Evolutionary conservation across 805 yeast genomes (phyloP).

Genomic region (Myxozyma neotropica): DNA sequence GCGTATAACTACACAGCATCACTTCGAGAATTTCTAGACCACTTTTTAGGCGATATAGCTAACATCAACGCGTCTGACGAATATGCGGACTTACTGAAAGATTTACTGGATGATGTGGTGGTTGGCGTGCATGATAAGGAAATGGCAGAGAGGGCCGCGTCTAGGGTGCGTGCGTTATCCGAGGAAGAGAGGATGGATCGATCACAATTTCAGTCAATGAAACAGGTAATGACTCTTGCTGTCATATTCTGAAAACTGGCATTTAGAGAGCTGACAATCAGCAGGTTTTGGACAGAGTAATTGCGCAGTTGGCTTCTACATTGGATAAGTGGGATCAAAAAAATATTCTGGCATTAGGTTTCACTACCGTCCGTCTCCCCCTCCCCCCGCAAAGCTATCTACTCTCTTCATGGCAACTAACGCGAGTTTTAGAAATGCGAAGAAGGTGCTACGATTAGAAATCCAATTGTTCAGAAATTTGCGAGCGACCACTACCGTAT

Average conservation of each 20-base stretch:
- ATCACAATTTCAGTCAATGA: not conserved
- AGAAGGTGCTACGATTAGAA: constrained; percentile 21
- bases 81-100: not conserved
- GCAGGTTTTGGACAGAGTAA: not conserved
- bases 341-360: constrained; percentile 13
- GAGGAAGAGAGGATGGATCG: not conserved
- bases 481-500: constrained; percentile 18
- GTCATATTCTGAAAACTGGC: no score
- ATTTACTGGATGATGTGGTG: not conserved
- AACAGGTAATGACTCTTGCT: not conserved
- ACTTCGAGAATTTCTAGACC: not conserved
- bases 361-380: constrained; percentile 4
- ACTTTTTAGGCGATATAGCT: not conserved
- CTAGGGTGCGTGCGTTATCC: not conserved
- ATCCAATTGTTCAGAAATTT: constrained; percentile 13
- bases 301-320: not conserved
- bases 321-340: not conserved
- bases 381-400: not conserved
- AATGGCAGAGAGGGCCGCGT: not conserved
- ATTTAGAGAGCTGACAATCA: no score
- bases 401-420: not conserved
- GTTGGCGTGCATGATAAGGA: constrained; percentile 1
- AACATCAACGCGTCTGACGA: not conserved
- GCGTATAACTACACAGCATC: not conserved
- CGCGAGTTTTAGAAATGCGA: not conserved